These are phyloP conservation scores for Suillus fuscotomentosus DNA, from an alignment of 768 basidiomycete species.

Conservation along the genomic window DNA sequence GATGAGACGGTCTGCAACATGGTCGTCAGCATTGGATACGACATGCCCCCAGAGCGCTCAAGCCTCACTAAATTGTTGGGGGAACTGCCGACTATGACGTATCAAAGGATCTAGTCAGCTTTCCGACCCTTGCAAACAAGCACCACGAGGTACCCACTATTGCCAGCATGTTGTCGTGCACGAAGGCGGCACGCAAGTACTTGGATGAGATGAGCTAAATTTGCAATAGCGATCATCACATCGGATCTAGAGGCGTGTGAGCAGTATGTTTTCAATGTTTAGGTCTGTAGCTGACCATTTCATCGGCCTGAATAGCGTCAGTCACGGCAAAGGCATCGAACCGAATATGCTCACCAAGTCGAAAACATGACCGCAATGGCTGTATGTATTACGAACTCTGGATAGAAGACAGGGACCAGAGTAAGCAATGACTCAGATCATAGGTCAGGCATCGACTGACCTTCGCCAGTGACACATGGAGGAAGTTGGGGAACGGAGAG, in stretches of 20 bases:
- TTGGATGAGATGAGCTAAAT: constrained; percentile 66
- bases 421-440: constrained; percentile 16
- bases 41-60: constrained; percentile 8
- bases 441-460: constrained; percentile 37
- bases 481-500: constrained; percentile 20
- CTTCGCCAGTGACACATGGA: constrained; percentile 74
- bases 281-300: constrained; percentile 44
- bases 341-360: constrained; percentile 42
- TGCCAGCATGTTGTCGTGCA: constrained; percentile 73
- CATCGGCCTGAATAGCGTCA: constrained; percentile 47
- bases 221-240: constrained; percentile 68
- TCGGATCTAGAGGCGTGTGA: constrained; percentile 46
- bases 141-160: constrained; percentile 50
- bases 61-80: constrained; percentile 63
- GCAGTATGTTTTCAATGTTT: constrained; percentile 11
- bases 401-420: constrained; percentile 5
- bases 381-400: constrained; percentile 68
- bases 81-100: constrained; percentile 59
- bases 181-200: constrained; percentile 51
- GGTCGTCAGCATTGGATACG: constrained; percentile 16
- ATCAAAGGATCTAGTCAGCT: constrained; percentile 21
- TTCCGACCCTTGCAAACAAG: constrained; percentile 10
- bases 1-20: constrained; percentile 33
- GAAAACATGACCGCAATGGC: constrained; percentile 52
- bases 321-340: constrained; percentile 8